A percentile compares a stretch with the other conserved stretches of the same genome.
These are phyloP conservation scores for Pterulicium gracile DNA, from an alignment of 1,284 basidiomycete species.

Conservation along the genomic window DNA sequence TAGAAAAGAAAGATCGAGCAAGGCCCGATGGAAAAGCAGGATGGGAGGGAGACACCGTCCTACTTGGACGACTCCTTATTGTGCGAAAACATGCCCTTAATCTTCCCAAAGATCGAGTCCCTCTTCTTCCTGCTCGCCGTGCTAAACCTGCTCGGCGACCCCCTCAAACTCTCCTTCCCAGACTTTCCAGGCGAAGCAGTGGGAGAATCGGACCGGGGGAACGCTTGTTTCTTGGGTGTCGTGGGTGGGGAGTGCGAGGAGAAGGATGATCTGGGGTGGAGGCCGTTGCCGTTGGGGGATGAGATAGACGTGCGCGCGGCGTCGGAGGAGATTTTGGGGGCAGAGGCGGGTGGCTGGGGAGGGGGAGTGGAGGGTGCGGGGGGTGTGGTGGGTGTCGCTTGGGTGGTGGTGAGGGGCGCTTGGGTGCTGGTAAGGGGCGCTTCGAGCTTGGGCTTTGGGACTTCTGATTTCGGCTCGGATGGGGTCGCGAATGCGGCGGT, in stretches of 20 bases:
- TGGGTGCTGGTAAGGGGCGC: too few relatives aligned
- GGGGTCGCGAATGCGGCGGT: background rate
- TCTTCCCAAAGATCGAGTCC: slow-evolving; percentile 31
- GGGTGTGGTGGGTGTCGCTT: background rate
- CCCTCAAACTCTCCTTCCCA: background rate
- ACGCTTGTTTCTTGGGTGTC: slow-evolving; percentile 10
- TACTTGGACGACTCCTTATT: slow-evolving; percentile 25
- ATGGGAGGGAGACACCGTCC: slow-evolving; percentile 13
- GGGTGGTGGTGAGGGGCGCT: background rate
- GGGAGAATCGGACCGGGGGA: slow-evolving; percentile 8
- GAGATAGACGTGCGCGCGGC: too few relatives aligned
- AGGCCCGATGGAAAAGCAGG: slow-evolving; percentile 5
- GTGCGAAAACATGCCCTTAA: slow-evolving; percentile 32
- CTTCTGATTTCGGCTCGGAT: background rate
- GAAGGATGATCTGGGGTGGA: background rate
- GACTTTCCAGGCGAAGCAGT: slow-evolving; percentile 7
- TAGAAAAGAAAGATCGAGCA: slow-evolving; percentile 4
- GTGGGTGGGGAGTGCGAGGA: background rate
- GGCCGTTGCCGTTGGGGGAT: background rate
- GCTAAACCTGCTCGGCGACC: slow-evolving; percentile 15
- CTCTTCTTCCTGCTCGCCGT: slow-evolving; percentile 25
- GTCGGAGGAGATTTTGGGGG: too few relatives aligned
- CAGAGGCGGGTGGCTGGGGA: too few relatives aligned
- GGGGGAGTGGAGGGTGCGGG: background rate
- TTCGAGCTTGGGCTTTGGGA: too few relatives aligned